These are phyloP conservation scores for Immersiella caudata DNA, from an alignment of 495 filamentous ascomycete species.

Conservation along the genomic window DNA sequence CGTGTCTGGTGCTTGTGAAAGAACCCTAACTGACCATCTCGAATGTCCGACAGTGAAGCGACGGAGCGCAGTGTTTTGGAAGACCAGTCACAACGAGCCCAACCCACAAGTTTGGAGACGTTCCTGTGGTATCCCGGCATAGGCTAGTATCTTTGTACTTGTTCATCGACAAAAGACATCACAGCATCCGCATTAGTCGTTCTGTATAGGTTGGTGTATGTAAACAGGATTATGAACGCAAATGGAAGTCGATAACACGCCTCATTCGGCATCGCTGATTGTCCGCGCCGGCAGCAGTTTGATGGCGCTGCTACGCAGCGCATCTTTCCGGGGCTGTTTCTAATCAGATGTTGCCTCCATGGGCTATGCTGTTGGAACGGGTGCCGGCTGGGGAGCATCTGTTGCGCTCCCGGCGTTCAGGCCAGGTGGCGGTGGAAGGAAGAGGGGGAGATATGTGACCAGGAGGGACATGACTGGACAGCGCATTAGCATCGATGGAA, in stretches of 20 bases:
- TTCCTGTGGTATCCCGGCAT: neutral
- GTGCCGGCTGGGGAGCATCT: conserved; percentile 51
- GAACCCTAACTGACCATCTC: too few relatives aligned
- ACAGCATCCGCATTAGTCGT: conserved; percentile 7
- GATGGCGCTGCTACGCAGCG: neutral
- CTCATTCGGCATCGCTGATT: neutral
- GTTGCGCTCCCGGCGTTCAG: conserved; percentile 37
- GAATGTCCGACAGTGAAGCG: too few relatives aligned
- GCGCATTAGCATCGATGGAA: neutral
- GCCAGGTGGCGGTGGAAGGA: conserved; percentile 64
- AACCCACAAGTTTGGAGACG: too few relatives aligned
- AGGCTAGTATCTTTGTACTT: neutral
- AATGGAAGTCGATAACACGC: neutral
- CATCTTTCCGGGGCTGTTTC: neutral
- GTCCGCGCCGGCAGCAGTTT: neutral
- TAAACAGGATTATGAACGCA: neutral
- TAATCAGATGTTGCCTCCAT: neutral
- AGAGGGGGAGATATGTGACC: conserved; percentile 83
- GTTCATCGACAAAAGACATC: neutral
- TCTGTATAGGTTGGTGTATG: neutral
- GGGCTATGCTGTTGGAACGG: conserved; percentile 31
- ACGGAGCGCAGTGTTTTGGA: too few relatives aligned
- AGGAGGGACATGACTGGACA: conserved; percentile 72
- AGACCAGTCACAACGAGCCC: too few relatives aligned
- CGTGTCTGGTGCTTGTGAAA: too few relatives aligned